phyloP scores from a whole-genome alignment of 2,329 filamentous ascomycete species.

The Cadophora gregata region DNA sequence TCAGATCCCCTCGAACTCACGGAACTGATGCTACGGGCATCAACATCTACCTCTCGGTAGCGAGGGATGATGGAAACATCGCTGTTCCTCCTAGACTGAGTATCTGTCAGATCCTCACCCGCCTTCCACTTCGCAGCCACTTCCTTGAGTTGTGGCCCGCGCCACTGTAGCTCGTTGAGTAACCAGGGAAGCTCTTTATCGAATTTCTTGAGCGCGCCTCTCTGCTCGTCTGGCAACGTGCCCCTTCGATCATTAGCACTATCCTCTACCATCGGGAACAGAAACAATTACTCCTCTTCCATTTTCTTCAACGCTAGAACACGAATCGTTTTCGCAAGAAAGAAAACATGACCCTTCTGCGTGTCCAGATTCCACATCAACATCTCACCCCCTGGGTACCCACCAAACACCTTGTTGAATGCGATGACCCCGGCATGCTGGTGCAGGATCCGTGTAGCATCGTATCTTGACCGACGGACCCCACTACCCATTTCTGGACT shows the following conservation, averaged over 20 bases:
- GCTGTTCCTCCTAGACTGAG: not conserved
- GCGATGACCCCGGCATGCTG: not conserved
- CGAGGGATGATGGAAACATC: not conserved
- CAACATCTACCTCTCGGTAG: not conserved
- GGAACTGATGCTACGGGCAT: slow-evolving; percentile 11
- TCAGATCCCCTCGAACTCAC: not conserved
- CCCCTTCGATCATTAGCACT: not conserved
- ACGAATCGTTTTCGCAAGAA: not conserved
- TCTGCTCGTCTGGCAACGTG: not conserved
- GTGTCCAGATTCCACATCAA: slow-evolving; percentile 3
- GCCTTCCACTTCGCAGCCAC: slow-evolving; percentile 7
- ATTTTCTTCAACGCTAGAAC: slow-evolving; percentile 9
- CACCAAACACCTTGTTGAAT: slow-evolving; percentile 4
- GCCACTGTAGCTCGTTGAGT: not conserved
- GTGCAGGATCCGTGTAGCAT: not conserved
- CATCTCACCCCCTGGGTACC: not conserved
- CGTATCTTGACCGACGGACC: not conserved
- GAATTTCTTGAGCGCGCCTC: not conserved
- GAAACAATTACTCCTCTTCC: not conserved
- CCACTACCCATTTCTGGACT: not conserved
- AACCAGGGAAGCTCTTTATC: not conserved
- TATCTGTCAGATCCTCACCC: not conserved
- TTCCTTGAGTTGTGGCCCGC: not conserved
- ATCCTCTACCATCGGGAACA: not conserved
- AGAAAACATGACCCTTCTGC: slow-evolving; percentile 12